Evolutionary conservation across 2,329 filamentous ascomycete genomes (phyloP).

Genomic region (Sclerotinia borealis): DNA sequence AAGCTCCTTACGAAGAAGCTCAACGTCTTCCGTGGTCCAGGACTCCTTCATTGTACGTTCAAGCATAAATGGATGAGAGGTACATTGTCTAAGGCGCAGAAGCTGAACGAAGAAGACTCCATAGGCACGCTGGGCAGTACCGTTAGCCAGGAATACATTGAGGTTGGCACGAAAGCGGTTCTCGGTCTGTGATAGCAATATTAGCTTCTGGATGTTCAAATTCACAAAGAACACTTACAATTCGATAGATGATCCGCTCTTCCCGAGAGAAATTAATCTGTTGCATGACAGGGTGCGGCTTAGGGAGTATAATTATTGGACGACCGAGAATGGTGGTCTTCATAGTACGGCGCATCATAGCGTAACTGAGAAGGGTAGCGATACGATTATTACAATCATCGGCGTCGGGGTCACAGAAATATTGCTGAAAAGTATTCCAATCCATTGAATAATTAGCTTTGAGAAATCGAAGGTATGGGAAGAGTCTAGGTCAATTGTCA

Average conservation of each 20-base stretch:
- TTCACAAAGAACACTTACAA: constrained; percentile 39
- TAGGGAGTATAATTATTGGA: constrained; percentile 49
- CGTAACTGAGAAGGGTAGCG: constrained; percentile 26
- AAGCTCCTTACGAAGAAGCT: constrained; percentile 16
- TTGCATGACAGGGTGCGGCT: constrained; percentile 38
- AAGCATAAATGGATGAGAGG: constrained; percentile 31
- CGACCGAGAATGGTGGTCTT: constrained; percentile 45
- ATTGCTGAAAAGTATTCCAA: constrained; percentile 25
- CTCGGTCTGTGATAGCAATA: constrained; percentile 33
- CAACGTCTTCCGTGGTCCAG: constrained; percentile 29
- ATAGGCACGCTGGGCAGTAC: constrained; percentile 22
- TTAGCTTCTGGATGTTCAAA: constrained; percentile 12
- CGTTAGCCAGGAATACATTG: constrained; percentile 23
- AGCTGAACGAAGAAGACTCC: constrained; percentile 29
- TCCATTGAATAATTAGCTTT: constrained; percentile 27
- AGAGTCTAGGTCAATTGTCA: constrained; percentile 23
- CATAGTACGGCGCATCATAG: constrained; percentile 53
- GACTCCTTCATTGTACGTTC: constrained; percentile 29
- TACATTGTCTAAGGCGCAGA: constrained; percentile 31
- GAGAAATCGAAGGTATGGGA: constrained; percentile 31
- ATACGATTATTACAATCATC: constrained; percentile 22
- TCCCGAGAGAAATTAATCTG: constrained; percentile 44
- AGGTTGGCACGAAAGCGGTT: constrained; percentile 28
- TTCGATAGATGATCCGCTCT: constrained; percentile 48
- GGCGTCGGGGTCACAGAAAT: constrained; percentile 28